Evolutionary conservation across 176 grass and related monocot species (phyloP), one percentile per base, ranked within the genome.

Genomic region (Dendrocalamus sinicus): DNA sequence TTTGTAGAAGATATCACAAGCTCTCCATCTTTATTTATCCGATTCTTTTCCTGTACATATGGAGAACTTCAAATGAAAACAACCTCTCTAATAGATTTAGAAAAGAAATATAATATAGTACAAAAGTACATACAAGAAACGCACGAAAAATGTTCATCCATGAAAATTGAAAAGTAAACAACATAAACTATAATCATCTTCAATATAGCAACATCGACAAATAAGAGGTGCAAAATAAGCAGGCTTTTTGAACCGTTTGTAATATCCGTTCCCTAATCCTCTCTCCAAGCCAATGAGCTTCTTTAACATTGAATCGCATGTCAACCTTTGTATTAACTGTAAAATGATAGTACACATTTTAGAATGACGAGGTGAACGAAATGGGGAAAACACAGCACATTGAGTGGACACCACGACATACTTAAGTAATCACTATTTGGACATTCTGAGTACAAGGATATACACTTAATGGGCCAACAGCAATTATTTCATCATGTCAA

Each of bases 321-420:
- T 99, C 96, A 85, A 99, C 96, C 90, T 99, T 96, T 45, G 92
- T 99, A 50, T 99, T 99, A 67, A 99, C 92, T 99, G 92, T 44
- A 88, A 91, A 63, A 70, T 24, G 20, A n/a, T 57, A 46, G 60
- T 19, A 7, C 40, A 22, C 14, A 55, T 71, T 70, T 88, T 41
- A 76, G 46, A 75, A 66, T 10, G 10, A 86, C 55, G 58, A 46
- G 14, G 41, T 32, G 76, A 24, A 60, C 16, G 24, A 22, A 73
- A 41, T 3, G 22, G 30, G 11, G 9, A 62, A 40, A 72, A 51
- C 10, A 26, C 0, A 11, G 7, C 76, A 61, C 32, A 63, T 22
- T 41, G 13, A 79, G 28, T 47, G 15, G 12, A 43, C 53, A 47
- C 6, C 40, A 63, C 44, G 19, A 39, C 43, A 61, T 44, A 72